phyloP scores from a whole-genome alignment of 148 eudicot species.

The Rheum nobile region DNA sequence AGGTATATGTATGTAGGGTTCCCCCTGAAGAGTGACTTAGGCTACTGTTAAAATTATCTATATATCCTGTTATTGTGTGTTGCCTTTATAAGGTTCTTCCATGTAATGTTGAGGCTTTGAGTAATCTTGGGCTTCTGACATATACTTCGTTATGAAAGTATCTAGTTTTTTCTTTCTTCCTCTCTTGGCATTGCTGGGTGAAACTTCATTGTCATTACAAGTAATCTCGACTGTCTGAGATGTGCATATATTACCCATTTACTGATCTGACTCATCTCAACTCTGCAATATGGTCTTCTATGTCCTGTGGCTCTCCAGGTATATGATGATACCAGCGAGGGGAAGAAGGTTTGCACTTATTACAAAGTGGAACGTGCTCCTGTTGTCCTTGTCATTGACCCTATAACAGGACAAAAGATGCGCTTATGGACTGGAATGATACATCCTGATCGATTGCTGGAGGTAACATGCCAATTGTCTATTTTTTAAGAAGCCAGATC shows the following conservation, averaged over 20 bases:
- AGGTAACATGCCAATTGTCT: slow-evolving; percentile 32
- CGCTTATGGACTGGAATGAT: slow-evolving; percentile 95
- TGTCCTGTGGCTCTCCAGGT: slow-evolving; percentile 35
- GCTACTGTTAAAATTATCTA: too few species aligned
- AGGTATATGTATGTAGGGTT: too few species aligned
- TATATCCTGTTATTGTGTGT: too few species aligned
- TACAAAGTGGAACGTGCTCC: slow-evolving; percentile 75
- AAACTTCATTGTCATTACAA: too few species aligned
- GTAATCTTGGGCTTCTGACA: too few species aligned
- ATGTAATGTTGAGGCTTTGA: too few species aligned
- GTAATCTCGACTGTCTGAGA: too few species aligned
- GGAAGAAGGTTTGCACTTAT: slow-evolving; percentile 83
- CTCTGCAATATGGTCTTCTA: neutral
- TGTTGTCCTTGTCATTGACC: slow-evolving; percentile 75
- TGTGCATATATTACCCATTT: too few species aligned
- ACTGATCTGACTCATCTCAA: neutral
- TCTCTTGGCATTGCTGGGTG: too few species aligned
- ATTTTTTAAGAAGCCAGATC: neutral
- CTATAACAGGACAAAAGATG: slow-evolving; percentile 95
- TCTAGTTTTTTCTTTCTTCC: too few species aligned
- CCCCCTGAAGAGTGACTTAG: too few species aligned
- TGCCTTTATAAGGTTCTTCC: neutral
- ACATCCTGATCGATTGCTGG: slow-evolving; percentile 81
- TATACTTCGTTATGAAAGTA: too few species aligned
- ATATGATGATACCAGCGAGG: slow-evolving; percentile 89